Conservation (phyloP, 306 rosid genomes). For the Echinosophora koreensis region DNA sequence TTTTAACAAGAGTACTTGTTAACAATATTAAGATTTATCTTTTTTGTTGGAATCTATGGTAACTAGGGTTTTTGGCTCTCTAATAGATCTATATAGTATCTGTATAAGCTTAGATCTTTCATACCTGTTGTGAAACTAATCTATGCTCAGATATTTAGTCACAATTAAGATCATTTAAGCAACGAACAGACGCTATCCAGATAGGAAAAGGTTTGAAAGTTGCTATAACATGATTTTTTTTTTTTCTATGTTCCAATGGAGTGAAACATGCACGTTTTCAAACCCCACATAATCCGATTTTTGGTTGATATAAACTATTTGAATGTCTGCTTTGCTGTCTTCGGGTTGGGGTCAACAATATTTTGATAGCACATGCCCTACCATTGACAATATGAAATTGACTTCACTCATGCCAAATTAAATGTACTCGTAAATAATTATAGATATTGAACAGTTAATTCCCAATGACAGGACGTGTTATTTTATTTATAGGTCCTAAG, state of each 20-base stretch:
- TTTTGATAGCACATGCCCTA: slow-evolving; percentile 38
- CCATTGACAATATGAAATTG: slow-evolving; percentile 47
- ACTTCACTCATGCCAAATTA: slow-evolving; percentile 43
- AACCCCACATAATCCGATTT: not conserved
- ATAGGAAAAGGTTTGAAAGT: not conserved
- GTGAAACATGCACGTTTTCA: not conserved
- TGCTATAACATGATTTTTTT: not conserved
- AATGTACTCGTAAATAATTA: not conserved
- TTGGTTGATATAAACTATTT: slow-evolving; percentile 30
- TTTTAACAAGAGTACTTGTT: too few species aligned
- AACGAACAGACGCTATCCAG: not conserved
- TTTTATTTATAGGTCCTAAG: too few species aligned
- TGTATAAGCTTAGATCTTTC: too few species aligned
- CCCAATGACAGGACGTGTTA: too few species aligned
- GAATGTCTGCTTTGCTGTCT: slow-evolving; percentile 41
- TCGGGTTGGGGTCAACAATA: slow-evolving; percentile 40
- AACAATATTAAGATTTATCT: too few species aligned
- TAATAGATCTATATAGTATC: too few species aligned
- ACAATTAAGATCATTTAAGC: too few species aligned
- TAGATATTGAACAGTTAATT: too few species aligned
- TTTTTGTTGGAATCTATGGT: too few species aligned
- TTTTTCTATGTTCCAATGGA: slow-evolving; percentile 1
- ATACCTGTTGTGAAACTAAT: too few species aligned
- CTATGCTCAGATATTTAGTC: too few species aligned
- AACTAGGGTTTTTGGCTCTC: too few species aligned